These are phyloP conservation scores for Adenanthera pavonina DNA, from an alignment of 306 rosid species.

Conservation along the genomic window DNA sequence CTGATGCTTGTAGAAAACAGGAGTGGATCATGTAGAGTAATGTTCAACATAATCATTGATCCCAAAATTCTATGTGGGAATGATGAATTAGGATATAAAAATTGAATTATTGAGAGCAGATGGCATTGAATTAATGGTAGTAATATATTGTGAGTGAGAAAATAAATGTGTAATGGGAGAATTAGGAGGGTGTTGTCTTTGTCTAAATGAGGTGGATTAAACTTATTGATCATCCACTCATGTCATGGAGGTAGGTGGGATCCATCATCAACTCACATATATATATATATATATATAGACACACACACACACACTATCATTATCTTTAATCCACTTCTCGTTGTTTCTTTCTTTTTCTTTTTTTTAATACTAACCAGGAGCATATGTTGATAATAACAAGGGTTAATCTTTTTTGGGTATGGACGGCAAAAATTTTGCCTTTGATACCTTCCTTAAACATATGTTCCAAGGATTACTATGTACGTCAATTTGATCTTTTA, in stretches of 20 bases:
- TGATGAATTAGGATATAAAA: neutral
- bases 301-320: no score
- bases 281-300: no score
- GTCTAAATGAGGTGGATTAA: conserved; percentile 9
- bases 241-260: conserved; percentile 5
- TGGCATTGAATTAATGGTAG: neutral
- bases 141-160: neutral
- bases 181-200: neutral
- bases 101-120: neutral
- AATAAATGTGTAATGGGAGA: neutral
- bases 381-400: no score
- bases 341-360: no score
- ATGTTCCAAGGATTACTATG: no score
- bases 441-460: no score
- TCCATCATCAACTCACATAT: neutral
- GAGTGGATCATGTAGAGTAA: no score
- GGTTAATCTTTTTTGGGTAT: no score
- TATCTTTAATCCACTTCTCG: no score
- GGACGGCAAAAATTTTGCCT: no score
- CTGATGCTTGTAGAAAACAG: neutral
- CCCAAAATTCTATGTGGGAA: neutral
- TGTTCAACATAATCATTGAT: neutral
- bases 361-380: no score
- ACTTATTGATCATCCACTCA: neutral
- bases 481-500: neutral